Evolutionary conservation across 75 land plant genomes (phyloP), one percentile per base, ranked within the genome.

Genomic region (Pinus taeda): DNA sequence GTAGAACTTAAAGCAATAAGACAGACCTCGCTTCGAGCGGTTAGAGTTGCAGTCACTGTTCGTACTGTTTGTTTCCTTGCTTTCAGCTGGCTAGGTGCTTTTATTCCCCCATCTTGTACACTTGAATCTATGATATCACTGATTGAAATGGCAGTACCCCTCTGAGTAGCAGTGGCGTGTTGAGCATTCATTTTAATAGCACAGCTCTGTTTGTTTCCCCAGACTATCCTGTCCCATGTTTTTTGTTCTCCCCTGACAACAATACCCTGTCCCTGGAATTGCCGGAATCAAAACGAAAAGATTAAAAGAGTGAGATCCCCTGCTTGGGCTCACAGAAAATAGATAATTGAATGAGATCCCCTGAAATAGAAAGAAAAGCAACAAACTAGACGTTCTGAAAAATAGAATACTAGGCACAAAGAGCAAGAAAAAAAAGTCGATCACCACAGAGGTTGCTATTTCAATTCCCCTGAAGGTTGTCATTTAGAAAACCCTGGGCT

Each of bases 1-100:
- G 33, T 1, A n/a, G n/a, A n/a, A n/a, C n/a, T n/a, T n/a, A n/a
- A n/a, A n/a, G n/a, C n/a, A 33, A 33, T 33, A 33, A 33, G 33
- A 33, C 33, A 33, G 33, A 24, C 95, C 85, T 93, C 89, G 84
- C 96, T 93, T 70, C 90, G 72, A 15, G 90, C 96, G 30, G 92
- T 84, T 42, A 85, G 71, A 3, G 73, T 64, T 17, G 86, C 85
- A 56, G 86, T 85, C 15, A 82, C 1, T 6, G 71, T 18, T 69
- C 7, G 45, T 67, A 8, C 18, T 30, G 11, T 17, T 5, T 21
- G 39, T 69, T 39, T 69, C 21, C 21, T 21, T 69, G 53, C 26
- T 24, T 62, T 62, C 13, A 26, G 64, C 24, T 62, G 33, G 33
- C 4, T 20, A 18, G 71, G 49, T 37, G 71, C n/a, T 39, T 39